Percentiles rank a stretch among this genome's conserved stretches.
phyloP scores from a whole-genome alignment of 345 rosid genomes.

The Bruguiera sexangula region DNA sequence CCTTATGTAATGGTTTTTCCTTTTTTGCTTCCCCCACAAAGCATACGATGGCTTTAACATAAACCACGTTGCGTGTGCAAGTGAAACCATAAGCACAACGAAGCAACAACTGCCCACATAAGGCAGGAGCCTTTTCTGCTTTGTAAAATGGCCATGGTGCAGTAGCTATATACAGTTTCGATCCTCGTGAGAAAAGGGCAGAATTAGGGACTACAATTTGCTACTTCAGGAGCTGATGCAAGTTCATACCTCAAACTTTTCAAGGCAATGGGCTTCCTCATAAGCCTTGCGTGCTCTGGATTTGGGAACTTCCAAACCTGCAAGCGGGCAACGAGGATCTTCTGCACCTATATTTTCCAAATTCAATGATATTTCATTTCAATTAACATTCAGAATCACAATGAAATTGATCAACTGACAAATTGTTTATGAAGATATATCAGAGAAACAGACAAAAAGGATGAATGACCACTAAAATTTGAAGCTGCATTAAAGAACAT shows the following conservation, averaged over 20 bases:
- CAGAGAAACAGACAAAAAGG: neutral
- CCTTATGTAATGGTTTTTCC: no score
- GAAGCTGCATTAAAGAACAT: neutral
- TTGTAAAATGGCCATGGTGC: no score
- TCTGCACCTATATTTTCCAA: constrained; percentile 48
- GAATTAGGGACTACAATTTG: neutral
- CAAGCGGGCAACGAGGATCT: constrained; percentile 81
- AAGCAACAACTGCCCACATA: no score
- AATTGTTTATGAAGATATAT: neutral
- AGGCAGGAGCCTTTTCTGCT: no score
- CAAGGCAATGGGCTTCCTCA: constrained; percentile 28
- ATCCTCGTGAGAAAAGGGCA: no score
- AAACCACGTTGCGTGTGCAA: no score
- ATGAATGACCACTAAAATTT: neutral
- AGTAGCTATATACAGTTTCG: no score
- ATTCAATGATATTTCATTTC: neutral
- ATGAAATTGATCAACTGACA: neutral
- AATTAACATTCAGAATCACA: neutral
- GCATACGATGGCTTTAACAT: no score
- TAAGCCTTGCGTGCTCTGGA: constrained; percentile 46
- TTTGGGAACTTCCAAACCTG: constrained; percentile 51
- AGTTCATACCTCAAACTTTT: constrained; percentile 48
- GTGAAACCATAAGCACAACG: no score
- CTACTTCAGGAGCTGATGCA: constrained; percentile 14
- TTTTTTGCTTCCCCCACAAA: no score